Evolutionary conservation across 441 rosid genomes (phyloP).

Genomic region (Pelargonium cotyledonis): DNA sequence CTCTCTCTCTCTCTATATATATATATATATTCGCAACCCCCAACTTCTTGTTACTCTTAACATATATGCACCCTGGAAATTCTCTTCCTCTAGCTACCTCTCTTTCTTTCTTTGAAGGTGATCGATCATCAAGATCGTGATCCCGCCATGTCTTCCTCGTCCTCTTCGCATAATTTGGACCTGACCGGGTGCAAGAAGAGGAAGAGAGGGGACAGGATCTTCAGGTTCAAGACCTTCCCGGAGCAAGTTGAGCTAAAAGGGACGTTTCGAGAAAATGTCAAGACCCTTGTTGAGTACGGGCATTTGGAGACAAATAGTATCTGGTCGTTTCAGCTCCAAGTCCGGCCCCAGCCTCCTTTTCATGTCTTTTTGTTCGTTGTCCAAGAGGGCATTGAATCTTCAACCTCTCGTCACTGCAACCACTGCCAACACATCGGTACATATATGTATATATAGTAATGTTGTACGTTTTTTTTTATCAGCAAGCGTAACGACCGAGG

Average conservation of each 20-base stretch:
- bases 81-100: slow-evolving; percentile 9
- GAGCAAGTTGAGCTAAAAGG: slow-evolving; percentile 53
- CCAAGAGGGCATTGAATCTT: slow-evolving; percentile 58
- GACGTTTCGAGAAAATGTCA: slow-evolving; percentile 55
- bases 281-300: slow-evolving; percentile 58
- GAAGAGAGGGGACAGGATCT: slow-evolving; percentile 65
- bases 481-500: too few relatives aligned
- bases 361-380: slow-evolving; percentile 56
- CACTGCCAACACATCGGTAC: slow-evolving; percentile 67
- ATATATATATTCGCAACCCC: neutral
- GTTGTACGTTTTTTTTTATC: too few relatives aligned
- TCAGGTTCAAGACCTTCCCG: slow-evolving; percentile 66
- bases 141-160: neutral
- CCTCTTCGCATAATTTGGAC: slow-evolving; percentile 27
- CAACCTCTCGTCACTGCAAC: slow-evolving; percentile 51
- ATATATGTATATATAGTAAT: too few relatives aligned
- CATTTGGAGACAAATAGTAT: slow-evolving; percentile 39
- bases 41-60: slow-evolving; percentile 6
- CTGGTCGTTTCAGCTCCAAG: slow-evolving; percentile 87
- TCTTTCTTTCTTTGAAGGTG: neutral
- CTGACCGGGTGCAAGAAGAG: slow-evolving; percentile 47
- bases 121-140: slow-evolving; percentile 12
- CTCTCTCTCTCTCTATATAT: too few relatives aligned
- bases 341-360: slow-evolving; percentile 63
- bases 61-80: slow-evolving; percentile 16